Base-by-base conservation (phyloP, 139 green algal species). In the Chlamydomonas incerta region DNA sequence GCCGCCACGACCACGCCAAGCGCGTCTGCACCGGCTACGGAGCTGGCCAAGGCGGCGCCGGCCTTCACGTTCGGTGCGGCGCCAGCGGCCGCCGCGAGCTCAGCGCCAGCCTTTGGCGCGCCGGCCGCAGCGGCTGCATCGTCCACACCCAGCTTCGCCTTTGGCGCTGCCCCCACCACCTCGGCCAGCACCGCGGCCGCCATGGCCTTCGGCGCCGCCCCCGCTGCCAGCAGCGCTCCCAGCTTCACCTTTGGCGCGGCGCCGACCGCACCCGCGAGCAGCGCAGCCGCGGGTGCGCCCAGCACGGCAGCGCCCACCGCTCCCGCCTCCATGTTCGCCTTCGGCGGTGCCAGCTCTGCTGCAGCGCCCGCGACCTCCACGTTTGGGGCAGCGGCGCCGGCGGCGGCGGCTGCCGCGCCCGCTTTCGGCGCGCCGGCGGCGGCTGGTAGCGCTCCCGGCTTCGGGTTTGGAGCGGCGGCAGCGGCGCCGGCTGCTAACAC, bases 171-270 rank as follows among this genome's bases (percentile, higher is more conserved):
- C 11, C 24, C 37, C 21, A 28, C 33, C 60, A 73, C 29, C 29
- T 8, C 26, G 41, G 11, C 76, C 46, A 31, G 72, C 15, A 31
- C 50, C 10, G 31, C 24, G 9, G 55, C 34, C 2, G 55, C 72
- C 33, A 37, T 18, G 15, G 50, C 66, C 31, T 23, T n/a, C 55
- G 74, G 34, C 21, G 55, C 74, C 34, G 74, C 35, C 5, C 31
- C 50, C 4, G 21, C 63, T 8, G 58, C 31, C 37, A 20, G 33
- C 74, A 28, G 4, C 8, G 26, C 26, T 72, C 35, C 55, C 10
- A n/a, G 57, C 14, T 82, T 82, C 47, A 72, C 60, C 31, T 74
- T 75, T 23, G 79, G 79, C 35, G 79, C 63, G 4, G 34, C 79
- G 3, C 17, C 50, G 1, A 3, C 31, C 66, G 33, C 31, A 1